These are phyloP conservation scores for Margaritispora aquatica DNA, from an alignment of 495 filamentous ascomycete species.

Conservation along the genomic window DNA sequence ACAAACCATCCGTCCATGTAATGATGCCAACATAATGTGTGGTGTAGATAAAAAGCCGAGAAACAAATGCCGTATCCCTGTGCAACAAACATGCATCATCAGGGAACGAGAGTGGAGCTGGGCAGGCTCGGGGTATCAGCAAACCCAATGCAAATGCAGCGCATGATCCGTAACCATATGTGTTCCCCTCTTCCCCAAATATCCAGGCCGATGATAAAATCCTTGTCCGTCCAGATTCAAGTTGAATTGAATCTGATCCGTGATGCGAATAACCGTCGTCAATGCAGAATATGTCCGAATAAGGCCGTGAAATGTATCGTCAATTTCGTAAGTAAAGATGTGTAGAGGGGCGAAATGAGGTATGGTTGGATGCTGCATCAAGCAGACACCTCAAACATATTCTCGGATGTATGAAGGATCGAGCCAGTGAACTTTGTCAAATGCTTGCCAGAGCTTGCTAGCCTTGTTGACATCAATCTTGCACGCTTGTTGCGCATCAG, in stretches of 20 bases:
- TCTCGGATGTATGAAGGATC: slow-evolving; percentile 36
- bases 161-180: slow-evolving; percentile 1
- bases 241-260: slow-evolving; percentile 16
- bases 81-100: not conserved
- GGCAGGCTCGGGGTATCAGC: slow-evolving; percentile 28
- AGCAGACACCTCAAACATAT: slow-evolving; percentile 6
- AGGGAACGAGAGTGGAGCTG: slow-evolving; percentile 25
- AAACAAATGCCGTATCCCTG: not conserved
- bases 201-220: slow-evolving; percentile 21
- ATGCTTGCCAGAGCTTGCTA: slow-evolving; percentile 89
- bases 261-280: slow-evolving; percentile 19
- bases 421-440: slow-evolving; percentile 87
- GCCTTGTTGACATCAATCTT: slow-evolving; percentile 99
- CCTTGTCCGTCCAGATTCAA: slow-evolving; percentile 13
- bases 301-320: slow-evolving; percentile 9
- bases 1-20: not conserved
- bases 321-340: slow-evolving; percentile 4
- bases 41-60: not conserved
- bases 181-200: slow-evolving; percentile 1
- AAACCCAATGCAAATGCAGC: slow-evolving; percentile 25
- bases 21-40: not conserved
- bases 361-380: slow-evolving; percentile 2
- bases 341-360: not conserved
- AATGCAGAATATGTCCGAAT: slow-evolving; percentile 9
- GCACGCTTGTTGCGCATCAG: slow-evolving; percentile 94